Conservation (phyloP, 169 alveolate species). For the Theileria sp. region DNA sequence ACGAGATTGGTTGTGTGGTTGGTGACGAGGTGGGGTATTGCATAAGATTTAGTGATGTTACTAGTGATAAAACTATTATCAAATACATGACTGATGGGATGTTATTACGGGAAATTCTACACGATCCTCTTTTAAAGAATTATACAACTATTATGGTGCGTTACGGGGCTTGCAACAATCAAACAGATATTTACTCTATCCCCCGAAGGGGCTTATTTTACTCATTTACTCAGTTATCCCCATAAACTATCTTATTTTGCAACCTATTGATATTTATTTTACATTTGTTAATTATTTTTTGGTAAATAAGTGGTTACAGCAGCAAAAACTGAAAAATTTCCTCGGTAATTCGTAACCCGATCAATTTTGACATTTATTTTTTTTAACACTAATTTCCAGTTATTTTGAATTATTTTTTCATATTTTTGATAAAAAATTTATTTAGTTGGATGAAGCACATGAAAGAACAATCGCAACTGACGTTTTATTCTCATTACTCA, state of each 20-base stretch:
- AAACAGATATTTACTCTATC: background rate
- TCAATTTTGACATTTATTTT: background rate
- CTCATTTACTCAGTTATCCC: background rate
- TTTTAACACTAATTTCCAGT: too few relatives aligned
- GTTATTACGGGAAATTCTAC: slow-evolving; percentile 94
- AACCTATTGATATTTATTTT: background rate
- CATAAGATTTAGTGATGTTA: slow-evolving; percentile 96
- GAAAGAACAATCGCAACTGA: slow-evolving; percentile 99
- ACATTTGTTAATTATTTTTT: too few relatives aligned
- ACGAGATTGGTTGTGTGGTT: slow-evolving; percentile 96
- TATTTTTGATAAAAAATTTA: background rate
- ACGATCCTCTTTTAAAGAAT: slow-evolving; percentile 86
- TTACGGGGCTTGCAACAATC: background rate
- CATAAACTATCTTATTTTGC: background rate
- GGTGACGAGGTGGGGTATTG: slow-evolving; percentile 96
- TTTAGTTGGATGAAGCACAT: slow-evolving; percentile 98
- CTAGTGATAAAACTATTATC: slow-evolving; percentile 94
- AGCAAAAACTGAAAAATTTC: background rate
- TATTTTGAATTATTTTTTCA: too few relatives aligned
- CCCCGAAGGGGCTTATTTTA: background rate
- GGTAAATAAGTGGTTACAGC: background rate
- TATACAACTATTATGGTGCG: slow-evolving; percentile 90
- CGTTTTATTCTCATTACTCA: slow-evolving; percentile 94
- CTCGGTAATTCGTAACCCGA: background rate
- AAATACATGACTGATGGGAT: slow-evolving; percentile 99